These are phyloP conservation scores for Ustilago esculenta DNA, from an alignment of 1,284 basidiomycete genomes.

Conservation along the genomic window DNA sequence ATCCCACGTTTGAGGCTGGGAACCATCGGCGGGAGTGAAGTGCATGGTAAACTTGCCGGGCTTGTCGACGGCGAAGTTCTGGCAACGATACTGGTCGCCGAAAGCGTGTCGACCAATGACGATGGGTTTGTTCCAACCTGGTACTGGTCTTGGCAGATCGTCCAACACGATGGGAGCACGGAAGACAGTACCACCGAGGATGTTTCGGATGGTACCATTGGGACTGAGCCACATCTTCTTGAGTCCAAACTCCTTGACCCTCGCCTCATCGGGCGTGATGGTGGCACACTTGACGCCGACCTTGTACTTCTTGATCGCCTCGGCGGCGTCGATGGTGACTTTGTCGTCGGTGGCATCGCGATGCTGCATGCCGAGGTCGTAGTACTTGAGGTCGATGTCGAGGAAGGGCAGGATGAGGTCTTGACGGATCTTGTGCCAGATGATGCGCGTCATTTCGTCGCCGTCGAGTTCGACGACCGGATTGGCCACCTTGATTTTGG, in stretches of 20 bases:
- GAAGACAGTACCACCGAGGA: slow-evolving; percentile 97
- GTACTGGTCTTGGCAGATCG: slow-evolving; percentile 86
- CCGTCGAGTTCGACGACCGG: slow-evolving; percentile 87
- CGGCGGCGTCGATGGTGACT: slow-evolving; percentile 90
- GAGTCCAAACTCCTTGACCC: slow-evolving; percentile 83
- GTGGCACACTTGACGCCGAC: slow-evolving; percentile 80
- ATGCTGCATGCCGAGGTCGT: slow-evolving; percentile 90
- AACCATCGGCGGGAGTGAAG: slow-evolving; percentile 57
- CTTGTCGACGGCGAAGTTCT: slow-evolving; percentile 63
- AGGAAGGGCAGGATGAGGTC: slow-evolving; percentile 97
- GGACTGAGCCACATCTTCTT: slow-evolving; percentile 82
- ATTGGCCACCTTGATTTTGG: slow-evolving; percentile 80
- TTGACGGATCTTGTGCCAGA: slow-evolving; percentile 98
- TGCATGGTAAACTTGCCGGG: slow-evolving; percentile 63
- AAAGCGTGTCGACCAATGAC: slow-evolving; percentile 96
- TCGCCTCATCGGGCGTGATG: slow-evolving; percentile 96
- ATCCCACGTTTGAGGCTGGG: slow-evolving; percentile 50
- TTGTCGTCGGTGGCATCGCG: slow-evolving; percentile 92
- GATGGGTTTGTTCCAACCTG: slow-evolving; percentile 94
- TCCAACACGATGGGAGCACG: slow-evolving; percentile 94
- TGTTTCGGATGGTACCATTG: slow-evolving; percentile 78
- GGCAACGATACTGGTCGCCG: slow-evolving; percentile 79
- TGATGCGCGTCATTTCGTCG: slow-evolving; percentile 67
- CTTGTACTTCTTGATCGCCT: slow-evolving; percentile 72
- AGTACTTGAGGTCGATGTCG: slow-evolving; percentile 97